Percentiles rank a stretch among this genome's conserved stretches.
These are phyloP conservation scores for Fusarium subtropicale DNA, from an alignment of 2,329 filamentous ascomycete species.

Conservation along the genomic window DNA sequence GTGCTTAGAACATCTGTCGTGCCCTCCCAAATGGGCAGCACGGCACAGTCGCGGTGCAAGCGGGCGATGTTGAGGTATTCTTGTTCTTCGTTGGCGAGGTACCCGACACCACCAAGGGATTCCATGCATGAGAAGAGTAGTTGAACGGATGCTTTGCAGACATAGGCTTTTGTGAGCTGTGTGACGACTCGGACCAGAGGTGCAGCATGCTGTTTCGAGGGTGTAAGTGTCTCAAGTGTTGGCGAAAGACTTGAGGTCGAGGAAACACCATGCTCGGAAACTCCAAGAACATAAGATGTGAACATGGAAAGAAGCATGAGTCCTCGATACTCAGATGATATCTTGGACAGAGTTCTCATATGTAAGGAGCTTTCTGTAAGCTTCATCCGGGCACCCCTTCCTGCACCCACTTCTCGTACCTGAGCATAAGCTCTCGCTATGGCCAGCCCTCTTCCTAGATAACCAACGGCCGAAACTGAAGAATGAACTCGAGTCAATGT, in stretches of 20 bases:
- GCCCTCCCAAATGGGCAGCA: constrained; percentile 77
- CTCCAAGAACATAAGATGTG: constrained; percentile 64
- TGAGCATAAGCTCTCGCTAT: constrained; percentile 69
- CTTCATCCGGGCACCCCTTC: constrained; percentile 56
- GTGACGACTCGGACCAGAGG: constrained; percentile 68
- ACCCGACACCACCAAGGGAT: constrained; percentile 73
- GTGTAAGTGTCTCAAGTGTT: constrained; percentile 50
- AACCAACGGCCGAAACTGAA: constrained; percentile 63
- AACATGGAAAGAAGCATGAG: constrained; percentile 68
- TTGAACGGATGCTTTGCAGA: constrained; percentile 62
- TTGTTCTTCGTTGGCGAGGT: constrained; percentile 71
- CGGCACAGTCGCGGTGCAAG: constrained; percentile 72
- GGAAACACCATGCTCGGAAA: constrained; percentile 59
- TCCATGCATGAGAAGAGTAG: constrained; percentile 71
- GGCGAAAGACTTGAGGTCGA: constrained; percentile 19
- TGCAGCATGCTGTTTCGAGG: constrained; percentile 49
- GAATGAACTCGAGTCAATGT: constrained; percentile 74
- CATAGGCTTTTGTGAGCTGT: constrained; percentile 70
- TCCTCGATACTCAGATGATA: constrained; percentile 67
- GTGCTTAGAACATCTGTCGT: constrained; percentile 77
- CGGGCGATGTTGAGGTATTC: constrained; percentile 74
- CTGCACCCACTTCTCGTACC: constrained; percentile 65
- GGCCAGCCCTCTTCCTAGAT: constrained; percentile 66
- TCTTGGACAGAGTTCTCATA: constrained; percentile 67
- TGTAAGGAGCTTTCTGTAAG: constrained; percentile 67